Evolutionary conservation across 1,284 basidiomycete species (phyloP).

Genomic region (Cryptococcus sp.): DNA sequence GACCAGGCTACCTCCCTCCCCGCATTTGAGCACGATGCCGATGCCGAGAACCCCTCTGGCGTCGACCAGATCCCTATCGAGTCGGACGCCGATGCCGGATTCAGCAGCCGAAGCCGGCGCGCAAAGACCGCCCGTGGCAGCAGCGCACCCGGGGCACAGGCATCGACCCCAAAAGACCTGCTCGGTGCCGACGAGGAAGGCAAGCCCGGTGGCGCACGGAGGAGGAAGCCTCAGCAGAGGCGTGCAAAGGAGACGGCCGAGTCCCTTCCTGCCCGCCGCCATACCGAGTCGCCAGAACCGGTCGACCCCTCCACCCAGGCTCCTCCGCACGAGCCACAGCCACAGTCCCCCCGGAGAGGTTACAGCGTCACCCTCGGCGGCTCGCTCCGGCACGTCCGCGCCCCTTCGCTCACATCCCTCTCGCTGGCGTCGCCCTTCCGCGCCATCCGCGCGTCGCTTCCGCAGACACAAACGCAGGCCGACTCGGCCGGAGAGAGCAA

Average conservation of each 20-base stretch:
- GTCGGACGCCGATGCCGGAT: slow-evolving; percentile 48
- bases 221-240: background rate
- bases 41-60: slow-evolving; percentile 5
- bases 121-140: background rate
- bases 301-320: background rate
- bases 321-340: background rate
- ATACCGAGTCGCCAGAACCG: background rate
- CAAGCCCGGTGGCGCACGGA: slow-evolving; percentile 3
- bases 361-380: slow-evolving; percentile 23
- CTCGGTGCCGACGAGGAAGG: slow-evolving; percentile 9
- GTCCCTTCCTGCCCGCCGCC: background rate
- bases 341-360: background rate
- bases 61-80: slow-evolving; percentile 45
- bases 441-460: slow-evolving; percentile 11
- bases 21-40: background rate
- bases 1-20: slow-evolving; percentile 21
- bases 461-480: slow-evolving; percentile 3
- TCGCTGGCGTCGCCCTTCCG: slow-evolving; percentile 29
- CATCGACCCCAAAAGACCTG: slow-evolving; percentile 4
- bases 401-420: slow-evolving; percentile 31
- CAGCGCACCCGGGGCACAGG: background rate
- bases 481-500: background rate
- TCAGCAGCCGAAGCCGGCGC: slow-evolving; percentile 32
- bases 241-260: slow-evolving; percentile 3
- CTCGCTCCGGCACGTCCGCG: slow-evolving; percentile 36